phyloP scores from a whole-genome alignment of 805 yeast genomes.

The Lipomyces lipofer region DNA sequence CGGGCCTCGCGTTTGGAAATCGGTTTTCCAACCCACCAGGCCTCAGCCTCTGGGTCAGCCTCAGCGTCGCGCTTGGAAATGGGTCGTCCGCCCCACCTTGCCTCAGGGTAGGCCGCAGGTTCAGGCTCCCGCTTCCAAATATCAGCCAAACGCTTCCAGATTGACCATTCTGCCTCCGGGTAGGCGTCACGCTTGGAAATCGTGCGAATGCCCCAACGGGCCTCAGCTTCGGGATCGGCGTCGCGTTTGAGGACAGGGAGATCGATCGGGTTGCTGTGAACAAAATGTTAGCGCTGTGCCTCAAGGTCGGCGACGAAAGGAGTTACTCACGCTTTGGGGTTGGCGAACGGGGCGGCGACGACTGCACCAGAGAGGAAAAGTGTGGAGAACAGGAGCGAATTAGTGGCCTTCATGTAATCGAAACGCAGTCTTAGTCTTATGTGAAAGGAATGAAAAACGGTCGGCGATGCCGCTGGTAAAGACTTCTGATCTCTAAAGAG shows the following conservation, averaged over 20 bases:
- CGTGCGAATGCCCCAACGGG: slow-evolving; percentile 5
- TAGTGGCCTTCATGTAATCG: slow-evolving; percentile 16
- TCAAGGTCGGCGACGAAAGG: not conserved
- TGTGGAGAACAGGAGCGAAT: not conserved
- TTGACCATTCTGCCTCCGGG: slow-evolving; percentile 7
- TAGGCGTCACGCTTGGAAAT: slow-evolving; percentile 11
- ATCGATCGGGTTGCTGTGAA: slow-evolving; percentile 3
- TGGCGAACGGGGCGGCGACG: slow-evolving; percentile 15
- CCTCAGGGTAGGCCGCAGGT: not conserved
- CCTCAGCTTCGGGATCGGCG: slow-evolving; percentile 20
- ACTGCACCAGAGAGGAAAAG: slow-evolving; percentile 8
- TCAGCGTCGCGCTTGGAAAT: slow-evolving; percentile 9
- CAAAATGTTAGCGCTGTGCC: not conserved
- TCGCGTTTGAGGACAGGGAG: slow-evolving; percentile 13
- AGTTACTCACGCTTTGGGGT: slow-evolving; percentile 14
- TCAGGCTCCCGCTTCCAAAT: not conserved
- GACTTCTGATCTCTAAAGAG: too few relatives aligned
- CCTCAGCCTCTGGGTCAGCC: slow-evolving; percentile 12
- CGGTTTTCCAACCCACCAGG: not conserved
- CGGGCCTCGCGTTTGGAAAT: not conserved
- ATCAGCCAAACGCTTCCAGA: slow-evolving; percentile 21
- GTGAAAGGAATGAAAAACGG: too few relatives aligned
- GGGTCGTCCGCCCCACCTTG: slow-evolving; percentile 1
- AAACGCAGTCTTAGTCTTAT: too few relatives aligned
- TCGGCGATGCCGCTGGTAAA: too few relatives aligned